Percentiles rank a stretch among this genome's conserved stretches.
Evolutionary conservation across 495 filamentous ascomycete species (phyloP).

Genomic region (Neohortaea acidophila): DNA sequence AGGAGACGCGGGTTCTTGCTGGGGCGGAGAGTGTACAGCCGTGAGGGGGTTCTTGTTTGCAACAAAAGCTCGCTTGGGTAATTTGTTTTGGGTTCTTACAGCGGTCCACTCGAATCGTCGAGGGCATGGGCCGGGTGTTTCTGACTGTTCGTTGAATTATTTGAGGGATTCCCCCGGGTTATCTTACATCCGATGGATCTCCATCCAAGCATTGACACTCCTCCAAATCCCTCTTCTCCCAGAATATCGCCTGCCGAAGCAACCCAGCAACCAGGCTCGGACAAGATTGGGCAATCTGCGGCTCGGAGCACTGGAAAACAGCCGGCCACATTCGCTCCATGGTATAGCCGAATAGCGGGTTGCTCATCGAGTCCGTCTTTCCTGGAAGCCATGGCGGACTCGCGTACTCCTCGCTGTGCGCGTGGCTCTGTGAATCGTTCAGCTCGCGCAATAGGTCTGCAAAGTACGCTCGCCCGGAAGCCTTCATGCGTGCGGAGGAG

Average conservation of each 20-base stretch:
- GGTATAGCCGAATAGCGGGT: constrained; percentile 30
- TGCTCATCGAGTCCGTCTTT: constrained; percentile 22
- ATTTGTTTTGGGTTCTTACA: too few relatives aligned
- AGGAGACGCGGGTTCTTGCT: too few relatives aligned
- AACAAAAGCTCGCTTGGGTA: too few relatives aligned
- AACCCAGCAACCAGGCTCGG: constrained; percentile 26
- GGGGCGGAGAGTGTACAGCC: too few relatives aligned
- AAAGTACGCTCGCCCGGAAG: constrained; percentile 23
- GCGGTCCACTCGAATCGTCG: too few relatives aligned
- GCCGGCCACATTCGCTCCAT: constrained; percentile 32
- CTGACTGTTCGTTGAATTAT: too few relatives aligned
- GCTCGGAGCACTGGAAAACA: constrained; percentile 28
- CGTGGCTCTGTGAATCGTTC: constrained; percentile 19
- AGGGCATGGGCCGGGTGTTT: too few relatives aligned
- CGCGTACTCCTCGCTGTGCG: neutral
- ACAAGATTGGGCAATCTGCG: constrained; percentile 25
- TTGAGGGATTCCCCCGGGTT: too few relatives aligned
- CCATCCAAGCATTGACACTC: constrained; percentile 32
- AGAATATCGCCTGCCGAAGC: neutral
- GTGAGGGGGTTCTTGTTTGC: too few relatives aligned
- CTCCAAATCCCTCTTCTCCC: constrained; percentile 18
- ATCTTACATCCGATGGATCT: too few relatives aligned
- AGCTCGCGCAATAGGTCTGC: constrained; percentile 21
- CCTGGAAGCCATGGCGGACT: constrained; percentile 6
- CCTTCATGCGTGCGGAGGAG: constrained; percentile 28